Evolutionary conservation across 352 stramenopile species (phyloP), one percentile per base, ranked within the genome.

Genomic region (Globisporangium recalcitrans): DNA sequence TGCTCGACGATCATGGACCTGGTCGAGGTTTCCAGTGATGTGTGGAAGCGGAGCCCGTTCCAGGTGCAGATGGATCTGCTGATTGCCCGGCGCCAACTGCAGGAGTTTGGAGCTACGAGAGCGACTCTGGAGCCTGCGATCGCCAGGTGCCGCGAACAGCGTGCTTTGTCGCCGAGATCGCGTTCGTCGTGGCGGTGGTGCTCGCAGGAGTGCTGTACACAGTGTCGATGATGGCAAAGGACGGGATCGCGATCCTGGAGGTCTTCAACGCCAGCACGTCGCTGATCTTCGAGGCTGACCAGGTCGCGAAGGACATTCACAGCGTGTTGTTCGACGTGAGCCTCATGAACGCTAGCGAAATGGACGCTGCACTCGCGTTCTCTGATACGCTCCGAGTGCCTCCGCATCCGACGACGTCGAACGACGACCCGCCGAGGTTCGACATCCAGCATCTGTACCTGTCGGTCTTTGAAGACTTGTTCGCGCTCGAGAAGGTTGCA

Each of bases 331-430:
- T 78, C 46, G 80, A 83, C 54, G 49, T 59, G 8, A 90, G 71
- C 26, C 59, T 92, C 9, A 60, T 89, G 2, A 56, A 77, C 9
- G 57, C 60, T 2, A 73, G 58, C 7, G 29, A n/a, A 1, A 73
- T 79, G 64, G 61, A 62, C 4, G 44, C 62, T n/a, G 71, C 68
- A 1, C 53, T 92, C 4, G 71, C 68, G n/a, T 89, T 89, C 60
- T 69, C 73, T 1, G 82, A 90, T 21, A 80, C 78, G 5, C 71
- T 92, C 19, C 80, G 72, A 0, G 72, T 89, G 26, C 82, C 80
- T 9, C 80, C 82, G 1, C 67, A 88, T 31, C 77, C 82, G 11
- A 90, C 77, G 6, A 68, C 77, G 22, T 51, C 54, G 3, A 69
- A 71, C 5, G 75, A 86, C 58, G 22, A 67, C 5, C 76, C 80